phyloP scores from a whole-genome alignment of 208 protist species.

The Herpetomonas tarakana region DNA sequence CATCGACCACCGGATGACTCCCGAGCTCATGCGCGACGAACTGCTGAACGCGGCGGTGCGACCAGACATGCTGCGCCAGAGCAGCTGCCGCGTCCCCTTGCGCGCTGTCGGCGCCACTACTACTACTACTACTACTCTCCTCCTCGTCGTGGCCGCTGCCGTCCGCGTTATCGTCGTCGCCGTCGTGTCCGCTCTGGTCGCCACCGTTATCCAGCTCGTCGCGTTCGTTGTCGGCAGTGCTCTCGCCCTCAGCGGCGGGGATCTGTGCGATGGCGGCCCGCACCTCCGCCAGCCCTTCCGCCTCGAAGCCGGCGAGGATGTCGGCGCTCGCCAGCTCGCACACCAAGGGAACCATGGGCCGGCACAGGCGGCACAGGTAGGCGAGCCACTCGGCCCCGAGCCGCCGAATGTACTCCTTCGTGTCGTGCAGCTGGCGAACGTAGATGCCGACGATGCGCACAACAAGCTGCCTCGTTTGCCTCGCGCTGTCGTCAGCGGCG shows the following conservation, averaged over 20 bases:
- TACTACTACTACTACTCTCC: neutral
- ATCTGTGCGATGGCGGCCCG: neutral
- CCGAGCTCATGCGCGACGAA: constrained; percentile 10
- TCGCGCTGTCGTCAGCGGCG: neutral
- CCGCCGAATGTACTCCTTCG: constrained; percentile 81
- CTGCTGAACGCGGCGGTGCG: neutral
- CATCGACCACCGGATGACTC: constrained; percentile 61
- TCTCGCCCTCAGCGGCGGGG: neutral
- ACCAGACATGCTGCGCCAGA: neutral
- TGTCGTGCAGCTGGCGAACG: constrained; percentile 69
- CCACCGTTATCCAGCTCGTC: constrained; percentile 11
- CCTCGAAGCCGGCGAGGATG: constrained; percentile 43
- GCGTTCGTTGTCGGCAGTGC: neutral
- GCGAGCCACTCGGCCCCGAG: constrained; percentile 79
- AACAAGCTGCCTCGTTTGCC: constrained; percentile 18
- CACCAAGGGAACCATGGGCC: constrained; percentile 45
- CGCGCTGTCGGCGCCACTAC: neutral
- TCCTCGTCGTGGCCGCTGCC: neutral
- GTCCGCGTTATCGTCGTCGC: constrained; percentile 1
- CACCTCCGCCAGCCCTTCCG: constrained; percentile 3
- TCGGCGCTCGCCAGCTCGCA: constrained; percentile 50
- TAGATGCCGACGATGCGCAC: constrained; percentile 58
- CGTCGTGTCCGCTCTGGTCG: constrained; percentile 4
- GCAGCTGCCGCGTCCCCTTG: neutral
- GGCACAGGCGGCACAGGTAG: constrained; percentile 55